Evolutionary conservation across 495 filamentous ascomycete genomes (phyloP).

Genomic region (Penicillium waksmanii): DNA sequence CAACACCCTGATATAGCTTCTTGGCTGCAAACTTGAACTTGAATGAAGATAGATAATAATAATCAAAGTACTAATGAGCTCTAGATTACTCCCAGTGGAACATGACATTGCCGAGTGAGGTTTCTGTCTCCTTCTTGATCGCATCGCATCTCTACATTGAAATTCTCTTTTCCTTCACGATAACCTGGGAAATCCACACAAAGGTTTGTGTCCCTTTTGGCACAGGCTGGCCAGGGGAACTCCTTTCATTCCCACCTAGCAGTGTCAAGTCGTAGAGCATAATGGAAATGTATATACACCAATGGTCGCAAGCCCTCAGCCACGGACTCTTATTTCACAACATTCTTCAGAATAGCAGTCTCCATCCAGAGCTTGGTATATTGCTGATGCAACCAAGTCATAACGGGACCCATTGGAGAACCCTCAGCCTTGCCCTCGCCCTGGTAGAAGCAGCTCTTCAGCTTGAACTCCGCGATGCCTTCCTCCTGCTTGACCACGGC

Average conservation of each 20-base stretch:
- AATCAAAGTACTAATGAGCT: too few relatives aligned
- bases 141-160: too few relatives aligned
- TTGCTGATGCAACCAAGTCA: slow-evolving; percentile 62
- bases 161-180: too few relatives aligned
- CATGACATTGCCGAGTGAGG: too few relatives aligned
- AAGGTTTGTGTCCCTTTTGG: not conserved
- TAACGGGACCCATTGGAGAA: slow-evolving; percentile 56
- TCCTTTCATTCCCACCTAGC: too few relatives aligned
- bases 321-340: slow-evolving; percentile 11
- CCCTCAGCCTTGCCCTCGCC: slow-evolving; percentile 50
- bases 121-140: too few relatives aligned
- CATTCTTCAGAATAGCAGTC: slow-evolving; percentile 48
- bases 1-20: too few relatives aligned
- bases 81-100: too few relatives aligned
- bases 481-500: slow-evolving; percentile 62
- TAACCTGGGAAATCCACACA: too few relatives aligned
- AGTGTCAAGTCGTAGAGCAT: not conserved
- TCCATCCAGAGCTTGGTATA: slow-evolving; percentile 68
- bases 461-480: slow-evolving; percentile 62
- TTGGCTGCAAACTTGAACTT: too few relatives aligned
- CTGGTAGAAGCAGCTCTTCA: slow-evolving; percentile 71
- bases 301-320: not conserved
- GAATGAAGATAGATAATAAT: too few relatives aligned
- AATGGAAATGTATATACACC: not conserved
- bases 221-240: not conserved